Conservation (phyloP, 768 basidiomycete species). For the Xanthoconium stramineum region DNA sequence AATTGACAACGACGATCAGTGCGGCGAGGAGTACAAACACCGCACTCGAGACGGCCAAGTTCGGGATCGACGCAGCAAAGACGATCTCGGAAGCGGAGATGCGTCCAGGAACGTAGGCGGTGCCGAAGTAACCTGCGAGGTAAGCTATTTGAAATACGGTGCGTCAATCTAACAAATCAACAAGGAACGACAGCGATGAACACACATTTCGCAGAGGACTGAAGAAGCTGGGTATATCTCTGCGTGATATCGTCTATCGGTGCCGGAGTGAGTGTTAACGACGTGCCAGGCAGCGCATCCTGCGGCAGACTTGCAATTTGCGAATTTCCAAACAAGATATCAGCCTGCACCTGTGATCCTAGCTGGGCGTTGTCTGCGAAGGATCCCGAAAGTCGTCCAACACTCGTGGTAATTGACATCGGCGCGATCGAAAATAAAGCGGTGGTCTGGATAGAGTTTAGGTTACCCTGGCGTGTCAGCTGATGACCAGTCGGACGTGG, state of each 20-base stretch:
- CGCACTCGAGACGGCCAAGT: conserved; percentile 22
- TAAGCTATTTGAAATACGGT: conserved; percentile 6
- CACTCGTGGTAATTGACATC: conserved; percentile 1
- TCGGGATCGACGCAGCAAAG: conserved; percentile 27
- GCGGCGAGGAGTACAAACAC: conserved; percentile 23
- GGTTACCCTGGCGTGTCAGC: conserved; percentile 22
- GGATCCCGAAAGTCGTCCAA: not conserved
- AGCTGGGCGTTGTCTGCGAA: not conserved
- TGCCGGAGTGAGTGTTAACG: conserved; percentile 1
- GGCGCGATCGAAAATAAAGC: conserved; percentile 24
- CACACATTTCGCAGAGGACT: conserved; percentile 20
- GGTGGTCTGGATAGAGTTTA: conserved; percentile 22
- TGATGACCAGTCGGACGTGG: conserved; percentile 5
- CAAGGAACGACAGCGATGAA: not conserved
- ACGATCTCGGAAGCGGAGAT: conserved; percentile 19
- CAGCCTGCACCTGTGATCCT: conserved; percentile 18
- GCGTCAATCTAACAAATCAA: not conserved
- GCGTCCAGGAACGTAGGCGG: conserved; percentile 29
- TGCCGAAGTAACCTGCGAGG: conserved; percentile 22
- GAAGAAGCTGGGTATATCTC: conserved; percentile 19
- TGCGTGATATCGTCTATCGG: conserved; percentile 17
- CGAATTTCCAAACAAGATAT: conserved; percentile 19
- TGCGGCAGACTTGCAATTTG: conserved; percentile 14
- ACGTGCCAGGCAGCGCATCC: not conserved
- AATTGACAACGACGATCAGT: conserved; percentile 21